phyloP scores from a whole-genome alignment of 208 protist genomes.

The Histomonas meleagridis region DNA sequence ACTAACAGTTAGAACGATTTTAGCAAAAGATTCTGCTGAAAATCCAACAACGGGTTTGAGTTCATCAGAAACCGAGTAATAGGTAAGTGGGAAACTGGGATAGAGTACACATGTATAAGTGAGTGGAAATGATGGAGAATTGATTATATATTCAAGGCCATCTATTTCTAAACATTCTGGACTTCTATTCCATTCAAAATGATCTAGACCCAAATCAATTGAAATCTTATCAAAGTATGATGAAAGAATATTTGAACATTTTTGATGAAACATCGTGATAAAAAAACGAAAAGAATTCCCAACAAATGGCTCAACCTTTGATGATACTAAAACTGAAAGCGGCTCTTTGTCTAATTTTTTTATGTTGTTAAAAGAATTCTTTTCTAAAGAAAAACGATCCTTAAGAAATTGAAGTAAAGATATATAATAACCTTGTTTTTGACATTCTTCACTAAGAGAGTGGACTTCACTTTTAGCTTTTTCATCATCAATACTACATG shows the following conservation, averaged over 20 bases:
- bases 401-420: not conserved
- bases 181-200: conserved; percentile 29
- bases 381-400: not conserved
- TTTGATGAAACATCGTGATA: not conserved
- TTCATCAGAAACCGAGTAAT: not conserved
- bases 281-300: not conserved
- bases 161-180: not conserved
- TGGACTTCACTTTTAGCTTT: no score
- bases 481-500: no score
- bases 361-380: not conserved
- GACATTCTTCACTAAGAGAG: no score
- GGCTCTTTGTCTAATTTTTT: not conserved
- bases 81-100: conserved; percentile 4
- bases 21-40: not conserved
- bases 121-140: not conserved
- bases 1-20: not conserved
- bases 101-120: not conserved
- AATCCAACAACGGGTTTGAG: not conserved
- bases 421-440: not conserved
- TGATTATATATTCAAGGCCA: not conserved
- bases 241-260: not conserved
- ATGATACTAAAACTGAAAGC: not conserved
- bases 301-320: not conserved
- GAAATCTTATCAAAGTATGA: not conserved
- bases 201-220: not conserved